Evolutionary conservation across 495 filamentous ascomycete species (phyloP).

Genomic region (Neurospora tetraspora): DNA sequence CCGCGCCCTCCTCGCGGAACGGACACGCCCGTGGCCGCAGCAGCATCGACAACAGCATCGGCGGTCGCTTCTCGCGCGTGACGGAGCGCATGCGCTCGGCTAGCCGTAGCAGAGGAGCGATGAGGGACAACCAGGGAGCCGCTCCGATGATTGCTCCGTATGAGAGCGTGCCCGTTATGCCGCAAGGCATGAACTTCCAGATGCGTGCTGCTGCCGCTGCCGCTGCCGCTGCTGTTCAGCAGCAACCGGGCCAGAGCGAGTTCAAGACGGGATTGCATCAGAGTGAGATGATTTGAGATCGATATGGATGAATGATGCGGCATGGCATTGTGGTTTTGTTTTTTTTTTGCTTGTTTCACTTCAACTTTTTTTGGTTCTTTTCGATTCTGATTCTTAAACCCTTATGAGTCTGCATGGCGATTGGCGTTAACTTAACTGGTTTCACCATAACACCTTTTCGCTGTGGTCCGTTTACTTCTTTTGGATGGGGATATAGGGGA

Average conservation of each 20-base stretch:
- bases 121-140: slow-evolving; percentile 22
- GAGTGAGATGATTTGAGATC: slow-evolving; percentile 36
- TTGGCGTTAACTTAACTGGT: slow-evolving; percentile 7
- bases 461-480: slow-evolving; percentile 12
- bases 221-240: slow-evolving; percentile 13
- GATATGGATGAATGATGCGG: neutral
- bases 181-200: slow-evolving; percentile 3
- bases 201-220: slow-evolving; percentile 13
- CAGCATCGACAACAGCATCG: slow-evolving; percentile 48
- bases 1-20: slow-evolving; percentile 28
- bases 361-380: slow-evolving; percentile 9
- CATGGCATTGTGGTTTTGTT: neutral
- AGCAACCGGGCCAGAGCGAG: slow-evolving; percentile 22
- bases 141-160: slow-evolving; percentile 41
- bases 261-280: slow-evolving; percentile 33
- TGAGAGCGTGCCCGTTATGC: slow-evolving; percentile 41
- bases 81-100: slow-evolving; percentile 61
- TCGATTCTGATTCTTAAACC: slow-evolving; percentile 10
- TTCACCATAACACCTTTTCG: slow-evolving; percentile 18
- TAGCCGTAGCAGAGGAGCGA: slow-evolving; percentile 34
- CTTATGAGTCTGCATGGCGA: slow-evolving; percentile 10
- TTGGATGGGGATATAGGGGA: slow-evolving; percentile 12
- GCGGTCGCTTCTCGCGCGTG: slow-evolving; percentile 50
- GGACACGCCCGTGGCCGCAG: slow-evolving; percentile 58
- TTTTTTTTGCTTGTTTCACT: neutral